Percentiles rank a stretch among this genome's conserved stretches.
Evolutionary conservation across 2,329 filamentous ascomycete genomes (phyloP).

Genomic region (Scorias spongiosa): DNA sequence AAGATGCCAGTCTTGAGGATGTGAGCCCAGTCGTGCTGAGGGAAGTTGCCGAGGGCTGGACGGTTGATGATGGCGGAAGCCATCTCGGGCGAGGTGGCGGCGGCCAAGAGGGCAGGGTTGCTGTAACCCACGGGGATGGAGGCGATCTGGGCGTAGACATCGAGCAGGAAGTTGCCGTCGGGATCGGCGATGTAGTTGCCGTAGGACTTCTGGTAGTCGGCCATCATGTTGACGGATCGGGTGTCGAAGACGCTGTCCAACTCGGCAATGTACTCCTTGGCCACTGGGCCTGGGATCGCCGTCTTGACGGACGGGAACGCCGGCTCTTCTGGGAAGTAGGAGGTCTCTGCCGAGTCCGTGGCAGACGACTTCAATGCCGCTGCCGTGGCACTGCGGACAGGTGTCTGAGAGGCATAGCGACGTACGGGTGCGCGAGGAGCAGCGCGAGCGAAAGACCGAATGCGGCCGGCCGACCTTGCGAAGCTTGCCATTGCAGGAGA

Average conservation of each 20-base stretch:
- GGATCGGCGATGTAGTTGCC: conserved; percentile 71
- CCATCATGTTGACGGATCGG: conserved; percentile 68
- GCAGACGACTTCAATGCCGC: conserved; percentile 13
- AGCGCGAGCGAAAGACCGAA: conserved; percentile 14
- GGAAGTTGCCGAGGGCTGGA: conserved; percentile 82
- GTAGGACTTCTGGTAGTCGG: conserved; percentile 55
- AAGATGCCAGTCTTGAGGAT: conserved; percentile 69
- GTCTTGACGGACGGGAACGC: conserved; percentile 38
- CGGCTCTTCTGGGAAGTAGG: conserved; percentile 41
- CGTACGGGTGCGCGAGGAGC: conserved; percentile 4
- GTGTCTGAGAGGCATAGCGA: conserved; percentile 16
- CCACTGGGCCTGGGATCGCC: conserved; percentile 60
- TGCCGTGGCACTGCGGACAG: conserved; percentile 15
- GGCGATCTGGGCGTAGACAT: conserved; percentile 81
- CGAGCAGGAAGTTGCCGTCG: conserved; percentile 57
- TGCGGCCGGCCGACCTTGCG: conserved; percentile 16
- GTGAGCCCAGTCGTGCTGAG: conserved; percentile 66
- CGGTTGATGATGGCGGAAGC: conserved; percentile 69
- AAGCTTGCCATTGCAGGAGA: conserved; percentile 14
- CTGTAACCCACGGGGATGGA: conserved; percentile 89
- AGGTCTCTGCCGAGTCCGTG: conserved; percentile 13
- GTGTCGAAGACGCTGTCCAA: conserved; percentile 73
- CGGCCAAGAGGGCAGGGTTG: conserved; percentile 59
- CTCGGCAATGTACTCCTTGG: conserved; percentile 52
- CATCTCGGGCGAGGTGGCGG: conserved; percentile 66